phyloP scores from a whole-genome alignment of 768 basidiomycete species.

The Boletellus emodensis region DNA sequence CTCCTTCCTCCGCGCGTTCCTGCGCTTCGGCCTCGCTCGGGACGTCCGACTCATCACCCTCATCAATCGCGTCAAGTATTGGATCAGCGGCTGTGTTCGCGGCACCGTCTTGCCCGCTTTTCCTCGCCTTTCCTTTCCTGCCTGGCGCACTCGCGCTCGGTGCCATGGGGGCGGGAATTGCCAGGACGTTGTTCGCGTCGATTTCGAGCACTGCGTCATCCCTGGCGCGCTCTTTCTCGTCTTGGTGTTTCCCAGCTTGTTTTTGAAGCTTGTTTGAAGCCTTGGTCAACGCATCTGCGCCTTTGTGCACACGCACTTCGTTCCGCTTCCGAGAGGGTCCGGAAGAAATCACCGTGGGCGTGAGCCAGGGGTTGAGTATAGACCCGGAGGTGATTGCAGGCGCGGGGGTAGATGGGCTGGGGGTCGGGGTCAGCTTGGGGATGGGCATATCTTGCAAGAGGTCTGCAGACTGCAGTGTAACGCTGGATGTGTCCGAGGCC shows the following conservation, averaged over 20 bases:
- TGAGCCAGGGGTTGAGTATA: constrained; percentile 80
- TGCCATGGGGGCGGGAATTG: constrained; percentile 12
- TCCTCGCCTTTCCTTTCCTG: constrained; percentile 11
- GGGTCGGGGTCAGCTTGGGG: constrained; percentile 5
- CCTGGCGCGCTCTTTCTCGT: constrained; percentile 52
- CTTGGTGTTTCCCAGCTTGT: constrained; percentile 48
- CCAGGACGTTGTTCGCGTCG: constrained; percentile 29
- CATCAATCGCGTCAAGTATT: background rate
- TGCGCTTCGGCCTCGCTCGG: constrained; percentile 72
- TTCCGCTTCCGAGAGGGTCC: constrained; percentile 69
- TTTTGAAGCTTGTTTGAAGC: constrained; percentile 76
- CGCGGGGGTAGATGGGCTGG: constrained; percentile 16
- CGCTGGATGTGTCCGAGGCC: constrained; percentile 60
- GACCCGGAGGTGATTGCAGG: constrained; percentile 6
- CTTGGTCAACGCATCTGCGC: constrained; percentile 56
- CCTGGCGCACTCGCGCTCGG: background rate
- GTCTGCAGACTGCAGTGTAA: constrained; percentile 59
- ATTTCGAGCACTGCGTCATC: constrained; percentile 85
- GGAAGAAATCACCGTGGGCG: constrained; percentile 29
- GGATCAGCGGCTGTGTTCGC: constrained; percentile 8
- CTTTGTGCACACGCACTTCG: constrained; percentile 65
- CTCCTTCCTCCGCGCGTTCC: constrained; percentile 44
- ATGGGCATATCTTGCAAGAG: constrained; percentile 37
- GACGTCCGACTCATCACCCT: constrained; percentile 44
- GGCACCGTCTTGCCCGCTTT: constrained; percentile 10